These are phyloP conservation scores for Helianthus annuus DNA, from an alignment of 129 eudicot genomes.

Conservation along the genomic window DNA sequence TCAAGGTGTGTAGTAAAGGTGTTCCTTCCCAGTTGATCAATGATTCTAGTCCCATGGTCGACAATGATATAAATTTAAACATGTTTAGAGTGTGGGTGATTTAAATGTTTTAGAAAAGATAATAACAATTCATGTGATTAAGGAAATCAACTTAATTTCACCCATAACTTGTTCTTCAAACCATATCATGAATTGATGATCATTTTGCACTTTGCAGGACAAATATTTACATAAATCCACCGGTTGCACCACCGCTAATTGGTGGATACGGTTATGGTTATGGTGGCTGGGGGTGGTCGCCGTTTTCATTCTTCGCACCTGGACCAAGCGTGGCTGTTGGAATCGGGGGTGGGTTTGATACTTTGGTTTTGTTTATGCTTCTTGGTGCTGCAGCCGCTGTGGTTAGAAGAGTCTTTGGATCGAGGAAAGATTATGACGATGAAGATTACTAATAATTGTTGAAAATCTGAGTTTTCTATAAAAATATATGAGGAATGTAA, in stretches of 20 bases:
- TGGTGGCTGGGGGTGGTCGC: constrained; percentile 96
- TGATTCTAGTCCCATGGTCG: no score
- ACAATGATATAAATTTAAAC: no score
- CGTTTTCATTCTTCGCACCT: constrained; percentile 91
- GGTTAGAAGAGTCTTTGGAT: constrained; percentile 60
- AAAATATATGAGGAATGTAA: not conserved
- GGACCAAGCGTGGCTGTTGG: constrained; percentile 92
- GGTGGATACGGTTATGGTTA: constrained; percentile 93
- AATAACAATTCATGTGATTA: not conserved
- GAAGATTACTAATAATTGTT: constrained; percentile 42
- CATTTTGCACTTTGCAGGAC: constrained; percentile 52
- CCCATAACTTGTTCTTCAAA: not conserved
- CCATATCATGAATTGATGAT: not conserved
- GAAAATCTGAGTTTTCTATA: not conserved
- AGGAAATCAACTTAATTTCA: not conserved
- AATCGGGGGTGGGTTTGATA: constrained; percentile 89
- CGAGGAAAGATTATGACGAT: constrained; percentile 65
- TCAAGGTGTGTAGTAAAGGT: no score
- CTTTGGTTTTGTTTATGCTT: constrained; percentile 58
- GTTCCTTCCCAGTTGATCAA: no score
- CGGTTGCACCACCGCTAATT: constrained; percentile 76
- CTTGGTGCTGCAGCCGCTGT: constrained; percentile 86
- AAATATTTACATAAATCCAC: constrained; percentile 79
- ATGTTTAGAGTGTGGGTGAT: no score
- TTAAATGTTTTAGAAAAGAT: no score